A percentile compares a stretch with the other conserved stretches of the same genome.
Evolutionary conservation across 257 asterid species (phyloP).

Genomic region (Fraxinus anomala): DNA sequence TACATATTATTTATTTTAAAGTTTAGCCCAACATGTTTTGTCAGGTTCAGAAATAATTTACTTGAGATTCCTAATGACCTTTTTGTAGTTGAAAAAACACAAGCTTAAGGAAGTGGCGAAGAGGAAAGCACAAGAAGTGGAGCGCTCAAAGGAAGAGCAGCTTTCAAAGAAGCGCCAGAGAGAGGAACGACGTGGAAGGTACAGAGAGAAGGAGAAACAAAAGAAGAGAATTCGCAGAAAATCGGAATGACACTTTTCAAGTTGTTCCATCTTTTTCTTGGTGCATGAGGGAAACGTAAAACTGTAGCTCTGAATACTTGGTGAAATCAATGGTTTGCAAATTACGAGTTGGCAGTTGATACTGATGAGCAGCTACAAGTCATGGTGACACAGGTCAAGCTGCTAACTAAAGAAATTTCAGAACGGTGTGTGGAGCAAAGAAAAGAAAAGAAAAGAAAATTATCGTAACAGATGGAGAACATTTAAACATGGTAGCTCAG

Average conservation of each 20-base stretch:
- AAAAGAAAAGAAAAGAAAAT: no score
- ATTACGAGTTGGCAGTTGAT: no score
- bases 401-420: no score
- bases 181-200: conserved; percentile 82
- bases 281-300: no score
- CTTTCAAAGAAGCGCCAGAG: conserved; percentile 75
- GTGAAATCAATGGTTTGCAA: no score
- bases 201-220: conserved; percentile 63
- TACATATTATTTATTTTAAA: not conserved
- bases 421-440: no score
- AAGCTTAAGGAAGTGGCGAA: conserved; percentile 64
- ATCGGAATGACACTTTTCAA: conserved; percentile 23
- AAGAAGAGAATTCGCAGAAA: conserved; percentile 70
- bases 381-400: no score
- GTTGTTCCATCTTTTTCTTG: not conserved
- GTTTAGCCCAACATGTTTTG: not conserved
- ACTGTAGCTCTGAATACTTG: no score
- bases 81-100: conserved; percentile 59
- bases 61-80: conserved; percentile 1
- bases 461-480: no score
- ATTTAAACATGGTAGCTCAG: no score
- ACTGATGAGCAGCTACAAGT: no score
- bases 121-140: conserved; percentile 57
- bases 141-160: conserved; percentile 73
- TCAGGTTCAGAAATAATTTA: not conserved